Evolutionary conservation across 1,139 yeast species (phyloP).

Genomic region (Taphrina pruni): DNA sequence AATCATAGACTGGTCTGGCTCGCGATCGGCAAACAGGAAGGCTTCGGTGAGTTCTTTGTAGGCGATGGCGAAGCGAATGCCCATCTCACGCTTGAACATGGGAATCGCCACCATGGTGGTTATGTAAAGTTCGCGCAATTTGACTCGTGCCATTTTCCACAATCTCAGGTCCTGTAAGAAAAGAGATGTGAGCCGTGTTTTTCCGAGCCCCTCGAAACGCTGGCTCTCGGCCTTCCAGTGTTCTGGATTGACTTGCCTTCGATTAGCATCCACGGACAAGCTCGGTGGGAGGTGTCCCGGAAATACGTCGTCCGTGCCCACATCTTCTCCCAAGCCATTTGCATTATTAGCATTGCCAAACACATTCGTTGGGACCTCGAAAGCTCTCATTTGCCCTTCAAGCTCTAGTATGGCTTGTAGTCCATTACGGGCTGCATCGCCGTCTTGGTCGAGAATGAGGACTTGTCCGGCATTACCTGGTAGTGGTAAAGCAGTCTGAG

Average conservation of each 20-base stretch:
- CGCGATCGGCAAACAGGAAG: constrained; percentile 73
- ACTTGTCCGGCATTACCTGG: constrained; percentile 6
- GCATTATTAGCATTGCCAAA: constrained; percentile 1
- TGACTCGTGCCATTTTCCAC: constrained; percentile 68
- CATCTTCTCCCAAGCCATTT: background rate
- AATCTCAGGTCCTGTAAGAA: constrained; percentile 68
- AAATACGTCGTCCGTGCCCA: constrained; percentile 2
- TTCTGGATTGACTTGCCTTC: constrained; percentile 17
- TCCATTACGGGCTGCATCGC: constrained; percentile 3
- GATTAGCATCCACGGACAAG: background rate
- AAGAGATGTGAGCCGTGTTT: constrained; percentile 28
- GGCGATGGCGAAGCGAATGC: constrained; percentile 78
- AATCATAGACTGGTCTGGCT: constrained; percentile 81
- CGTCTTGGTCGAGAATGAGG: background rate
- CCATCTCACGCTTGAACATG: constrained; percentile 64
- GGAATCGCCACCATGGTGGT: constrained; percentile 72
- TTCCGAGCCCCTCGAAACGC: constrained; percentile 2
- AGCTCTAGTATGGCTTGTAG: constrained; percentile 6
- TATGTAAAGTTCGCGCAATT: constrained; percentile 71
- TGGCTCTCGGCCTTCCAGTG: constrained; percentile 24
- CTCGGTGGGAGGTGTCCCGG: background rate
- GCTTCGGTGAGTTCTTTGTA: constrained; percentile 80
- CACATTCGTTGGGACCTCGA: constrained; percentile 9
- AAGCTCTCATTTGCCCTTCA: constrained; percentile 4
- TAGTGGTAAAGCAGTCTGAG: constrained; percentile 16